Base-by-base conservation (phyloP, 495 filamentous ascomycete species). In the Talaromyces trachyspermus region DNA sequence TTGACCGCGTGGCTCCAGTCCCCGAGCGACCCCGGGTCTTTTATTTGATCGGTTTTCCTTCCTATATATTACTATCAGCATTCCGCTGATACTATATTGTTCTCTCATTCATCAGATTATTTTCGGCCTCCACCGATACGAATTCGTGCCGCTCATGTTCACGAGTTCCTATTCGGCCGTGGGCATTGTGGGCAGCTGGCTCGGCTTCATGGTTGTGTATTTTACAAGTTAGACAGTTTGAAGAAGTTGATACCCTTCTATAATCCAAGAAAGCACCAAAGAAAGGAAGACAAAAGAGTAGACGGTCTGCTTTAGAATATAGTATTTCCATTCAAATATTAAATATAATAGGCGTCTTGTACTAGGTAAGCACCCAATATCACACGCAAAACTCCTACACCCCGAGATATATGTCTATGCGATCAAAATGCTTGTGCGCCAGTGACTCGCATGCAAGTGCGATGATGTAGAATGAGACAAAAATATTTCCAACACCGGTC, bases 101-200 rank as follows among this genome's bases (percentile, higher is more conserved):
- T 92, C 88, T 5, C 61, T 96, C 52, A 47, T 89, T 5, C 92
- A 98, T 61, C 76, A 80, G 35, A 62, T 94, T 14, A 69, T 90
- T 32, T 96, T 95, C 64, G 89, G 91, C 0, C 55, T 63, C 37
- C 75, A 82, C 52, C 77, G 75, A 51, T 87, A 85, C 52, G 86
- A 95, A 66, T 98, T 97, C 62, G 63, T 97, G 23, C 92, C 92
- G 12, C 64, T 97, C 51, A 96, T 98, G 92, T 94, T 97, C 59
- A 95, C 81, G 59, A 96, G 91, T 66, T 85, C 86, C 36, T 98
- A 98, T 67, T 91, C 85, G 12, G 92, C 92, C 15, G 64, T 97
- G 32, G 92, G 92, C n/a, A 88, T 98, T 1, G 80, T 96, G 10
- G 92, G 88, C 4, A 98, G 92, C 71, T 97, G 91, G 91, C 58